Base-by-base conservation (phyloP, 108 stramenopile genomes). In the Seminavis robusta region DNA sequence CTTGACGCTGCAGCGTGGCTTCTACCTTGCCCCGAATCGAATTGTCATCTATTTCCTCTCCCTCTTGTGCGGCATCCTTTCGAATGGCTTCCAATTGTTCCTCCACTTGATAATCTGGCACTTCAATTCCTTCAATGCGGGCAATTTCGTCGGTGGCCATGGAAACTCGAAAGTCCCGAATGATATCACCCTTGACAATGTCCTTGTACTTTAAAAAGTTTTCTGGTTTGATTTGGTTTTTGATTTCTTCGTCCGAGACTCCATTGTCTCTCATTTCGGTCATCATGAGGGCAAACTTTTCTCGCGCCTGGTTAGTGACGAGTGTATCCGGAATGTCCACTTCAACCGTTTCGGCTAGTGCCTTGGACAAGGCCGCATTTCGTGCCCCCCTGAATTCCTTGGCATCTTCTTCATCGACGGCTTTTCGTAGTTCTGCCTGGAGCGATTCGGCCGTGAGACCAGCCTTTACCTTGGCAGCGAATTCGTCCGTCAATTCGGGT, bases 261-360 rank as follows among this genome's bases (percentile, higher is more conserved):
- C 94, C 92, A 52, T 73, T 84, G 64, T 84, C 80, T 57, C 89
- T 63, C 79, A 96, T 84, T 33, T 97, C 95, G 0, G 90, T 81
- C 92, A 97, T 92, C 95, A 97, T 97, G 62, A 94, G 50, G 34
- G 95, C 92, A 47, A 88, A 97, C 81, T 97, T 95, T 41, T 95
- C 89, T n/a, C 84, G 81, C 2, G 92, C 90, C 65, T 93, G 82
- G 57, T 94, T 94, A 25, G 87, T 84, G 19, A 97, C 75, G 7
- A 95, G 63, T 0, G 92, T 95, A 67, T 97, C 94, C 8, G 95
- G 95, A 17, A 97, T 85, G 16, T 86, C 87, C 13, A 90, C 80
- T 40, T 90, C 77, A 60, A 90, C 62, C 33, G 73, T 54, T 43
- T 78, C 67, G 19, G 83, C 71, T 47, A 96, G 73, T 0, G 92